These are phyloP conservation scores for Metschnikowia aberdeeniae DNA, from an alignment of 805 yeast species.

Conservation along the genomic window DNA sequence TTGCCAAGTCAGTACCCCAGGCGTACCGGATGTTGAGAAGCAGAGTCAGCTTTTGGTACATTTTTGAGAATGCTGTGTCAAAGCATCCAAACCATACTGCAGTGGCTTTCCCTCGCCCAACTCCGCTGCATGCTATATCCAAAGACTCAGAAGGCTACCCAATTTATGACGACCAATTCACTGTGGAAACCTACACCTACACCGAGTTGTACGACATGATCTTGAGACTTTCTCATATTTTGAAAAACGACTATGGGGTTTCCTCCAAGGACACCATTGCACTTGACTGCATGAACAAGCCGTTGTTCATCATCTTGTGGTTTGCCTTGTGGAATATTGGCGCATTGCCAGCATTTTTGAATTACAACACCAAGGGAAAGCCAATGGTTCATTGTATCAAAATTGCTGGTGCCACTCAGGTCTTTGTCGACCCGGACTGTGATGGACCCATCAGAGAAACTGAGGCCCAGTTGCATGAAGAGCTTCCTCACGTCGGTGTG, in stretches of 20 bases:
- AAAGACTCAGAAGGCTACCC: slow-evolving; percentile 30
- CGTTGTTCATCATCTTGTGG: slow-evolving; percentile 77
- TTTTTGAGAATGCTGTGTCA: slow-evolving; percentile 54
- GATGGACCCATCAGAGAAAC: slow-evolving; percentile 49
- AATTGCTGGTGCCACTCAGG: slow-evolving; percentile 57
- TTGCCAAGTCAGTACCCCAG: slow-evolving; percentile 40
- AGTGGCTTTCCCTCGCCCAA: slow-evolving; percentile 57
- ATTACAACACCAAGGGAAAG: slow-evolving; percentile 69
- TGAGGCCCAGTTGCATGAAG: slow-evolving; percentile 34
- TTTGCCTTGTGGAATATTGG: slow-evolving; percentile 88
- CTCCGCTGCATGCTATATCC: slow-evolving; percentile 19
- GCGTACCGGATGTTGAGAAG: slow-evolving; percentile 32
- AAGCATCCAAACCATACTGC: slow-evolving; percentile 52
- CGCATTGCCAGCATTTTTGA: slow-evolving; percentile 81
- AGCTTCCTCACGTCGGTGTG: slow-evolving; percentile 37
- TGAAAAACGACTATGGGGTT: slow-evolving; percentile 61
- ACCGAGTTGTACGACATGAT: slow-evolving; percentile 62
- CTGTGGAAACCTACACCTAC: slow-evolving; percentile 63
- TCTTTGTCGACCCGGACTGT: slow-evolving; percentile 74
- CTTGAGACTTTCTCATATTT: slow-evolving; percentile 59
- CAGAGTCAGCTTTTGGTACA: slow-evolving; percentile 64
- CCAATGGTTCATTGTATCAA: slow-evolving; percentile 79
- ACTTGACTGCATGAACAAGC: slow-evolving; percentile 75
- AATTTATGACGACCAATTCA: slow-evolving; percentile 52
- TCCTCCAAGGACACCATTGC: slow-evolving; percentile 67